Conservation (phyloP, 2,329 filamentous ascomycete species). For the Amphichorda felina region DNA sequence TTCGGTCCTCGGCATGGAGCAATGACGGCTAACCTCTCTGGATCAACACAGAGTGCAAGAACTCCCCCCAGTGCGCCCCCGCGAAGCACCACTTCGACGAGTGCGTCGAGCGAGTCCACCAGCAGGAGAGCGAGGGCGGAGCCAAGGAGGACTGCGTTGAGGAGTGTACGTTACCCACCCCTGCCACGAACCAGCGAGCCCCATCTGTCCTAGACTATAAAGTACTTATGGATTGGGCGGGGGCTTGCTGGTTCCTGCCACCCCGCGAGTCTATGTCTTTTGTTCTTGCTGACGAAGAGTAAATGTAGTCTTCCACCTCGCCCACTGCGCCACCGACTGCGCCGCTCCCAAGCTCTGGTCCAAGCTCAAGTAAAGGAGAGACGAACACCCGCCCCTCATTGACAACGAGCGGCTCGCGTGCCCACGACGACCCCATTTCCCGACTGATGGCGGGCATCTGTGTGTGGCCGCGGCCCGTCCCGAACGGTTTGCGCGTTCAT, state of each 20-base stretch:
- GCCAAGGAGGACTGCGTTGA: constrained; percentile 93
- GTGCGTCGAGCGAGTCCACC: constrained; percentile 81
- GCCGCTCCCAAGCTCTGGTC: constrained; percentile 94
- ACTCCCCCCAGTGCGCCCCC: constrained; percentile 72
- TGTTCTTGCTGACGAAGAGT: constrained; percentile 2
- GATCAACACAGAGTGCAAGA: constrained; percentile 80
- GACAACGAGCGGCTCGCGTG: too few species aligned
- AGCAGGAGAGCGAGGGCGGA: constrained; percentile 55
- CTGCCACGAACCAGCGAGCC: neutral
- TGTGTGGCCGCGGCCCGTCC: too few species aligned
- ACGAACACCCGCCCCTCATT: too few species aligned
- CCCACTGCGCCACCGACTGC: constrained; percentile 87
- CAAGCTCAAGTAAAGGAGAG: constrained; percentile 65
- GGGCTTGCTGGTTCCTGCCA: too few species aligned
- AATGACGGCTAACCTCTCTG: too few species aligned
- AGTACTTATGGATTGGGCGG: too few species aligned
- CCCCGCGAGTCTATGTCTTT: too few species aligned
- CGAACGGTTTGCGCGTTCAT: too few species aligned
- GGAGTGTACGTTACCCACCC: constrained; percentile 74
- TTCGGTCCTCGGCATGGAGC: neutral
- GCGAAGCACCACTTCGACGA: constrained; percentile 98
- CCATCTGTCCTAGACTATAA: neutral
- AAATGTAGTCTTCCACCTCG: constrained; percentile 87
- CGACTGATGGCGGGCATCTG: too few species aligned
- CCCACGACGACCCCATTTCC: too few species aligned